Evolutionary conservation across 2,329 filamentous ascomycete genomes (phyloP), one percentile per base, ranked within the genome.

Genomic region (Coniochaeta prunicola): DNA sequence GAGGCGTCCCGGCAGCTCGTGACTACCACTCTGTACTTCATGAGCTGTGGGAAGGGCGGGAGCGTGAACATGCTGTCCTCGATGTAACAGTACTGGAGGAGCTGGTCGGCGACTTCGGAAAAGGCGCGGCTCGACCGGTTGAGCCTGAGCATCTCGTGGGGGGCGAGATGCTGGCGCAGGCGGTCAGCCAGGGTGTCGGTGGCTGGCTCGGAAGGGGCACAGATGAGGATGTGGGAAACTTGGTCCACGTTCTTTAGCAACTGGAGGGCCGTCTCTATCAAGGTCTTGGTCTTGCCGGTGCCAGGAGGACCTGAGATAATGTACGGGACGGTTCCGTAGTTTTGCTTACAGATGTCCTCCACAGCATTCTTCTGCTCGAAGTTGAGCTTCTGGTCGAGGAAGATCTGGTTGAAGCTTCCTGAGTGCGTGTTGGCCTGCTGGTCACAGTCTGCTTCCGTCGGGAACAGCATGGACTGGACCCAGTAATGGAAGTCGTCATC

Each of bases 271-370:
- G 57, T 62, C 55, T 67, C 66, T 50, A 67, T 65, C 36, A 67
- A 57, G 4, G 66, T 67, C 59, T 64, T 67, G 8, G 66, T 66
- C 56, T 67, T 67, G 10, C 66, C 66, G 0, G 64, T 67, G 10
- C 66, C 66, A 1, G 66, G 66, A 5, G 66, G 66, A 10, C 66
- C 65, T 1, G 63, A 66, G n/a, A 67, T 64, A n/a, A 67, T 57
- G 34, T 65, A 67, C 2, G 65, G 65, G n/a, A 67, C 53, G 6
- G 59, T 64, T 50, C 65, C 63, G 53, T 67, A 62, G 21, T 62
- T 61, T 48, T 64, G 62, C 15, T 36, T 33, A 56, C 61, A 64
- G n/a, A 64, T 57, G 24, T 61, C 62, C 54, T 66, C 60, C 12
- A 67, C 64, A 6, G 65, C 63, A 19, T 63, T 62, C 38, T 62